phyloP scores from a whole-genome alignment of 495 filamentous ascomycete genomes.

The Neurospora discreta region DNA sequence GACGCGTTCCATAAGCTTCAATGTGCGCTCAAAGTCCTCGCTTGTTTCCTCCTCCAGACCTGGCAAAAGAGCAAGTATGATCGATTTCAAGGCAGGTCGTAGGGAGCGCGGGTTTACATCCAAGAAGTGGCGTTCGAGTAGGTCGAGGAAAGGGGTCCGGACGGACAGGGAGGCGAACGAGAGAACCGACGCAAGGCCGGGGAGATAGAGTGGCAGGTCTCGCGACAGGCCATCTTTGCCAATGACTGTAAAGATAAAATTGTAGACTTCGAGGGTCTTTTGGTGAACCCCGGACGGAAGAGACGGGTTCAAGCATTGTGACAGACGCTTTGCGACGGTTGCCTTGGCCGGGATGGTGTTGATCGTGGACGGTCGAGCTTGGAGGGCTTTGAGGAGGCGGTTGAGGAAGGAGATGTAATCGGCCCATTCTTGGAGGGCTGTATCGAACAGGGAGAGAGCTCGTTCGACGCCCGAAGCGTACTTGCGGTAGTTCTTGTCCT shows the following conservation, averaged over 20 bases:
- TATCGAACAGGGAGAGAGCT: slow-evolving; percentile 84
- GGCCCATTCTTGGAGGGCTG: slow-evolving; percentile 91
- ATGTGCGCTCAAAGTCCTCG: slow-evolving; percentile 87
- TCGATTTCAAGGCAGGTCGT: slow-evolving; percentile 78
- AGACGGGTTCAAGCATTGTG: slow-evolving; percentile 88
- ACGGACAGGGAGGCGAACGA: slow-evolving; percentile 90
- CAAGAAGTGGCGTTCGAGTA: slow-evolving; percentile 73
- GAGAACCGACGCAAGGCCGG: slow-evolving; percentile 75
- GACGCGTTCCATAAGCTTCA: slow-evolving; percentile 67
- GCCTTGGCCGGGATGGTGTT: slow-evolving; percentile 71
- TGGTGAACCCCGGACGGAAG: slow-evolving; percentile 97
- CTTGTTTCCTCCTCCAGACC: slow-evolving; percentile 92
- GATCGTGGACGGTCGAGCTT: slow-evolving; percentile 65
- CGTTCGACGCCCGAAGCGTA: slow-evolving; percentile 85
- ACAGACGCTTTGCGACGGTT: slow-evolving; percentile 76
- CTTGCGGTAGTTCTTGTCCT: slow-evolving; percentile 84
- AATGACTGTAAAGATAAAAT: slow-evolving; percentile 70
- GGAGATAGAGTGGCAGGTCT: slow-evolving; percentile 79
- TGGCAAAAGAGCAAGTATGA: slow-evolving; percentile 75
- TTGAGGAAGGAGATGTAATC: slow-evolving; percentile 97
- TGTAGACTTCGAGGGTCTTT: slow-evolving; percentile 90
- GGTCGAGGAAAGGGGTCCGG: slow-evolving; percentile 67
- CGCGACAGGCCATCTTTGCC: slow-evolving; percentile 62
- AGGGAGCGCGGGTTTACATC: slow-evolving; percentile 56
- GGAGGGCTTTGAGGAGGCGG: slow-evolving; percentile 84